Conservation (phyloP, 495 filamentous ascomycete species). For the Talaromyces ruber region DNA sequence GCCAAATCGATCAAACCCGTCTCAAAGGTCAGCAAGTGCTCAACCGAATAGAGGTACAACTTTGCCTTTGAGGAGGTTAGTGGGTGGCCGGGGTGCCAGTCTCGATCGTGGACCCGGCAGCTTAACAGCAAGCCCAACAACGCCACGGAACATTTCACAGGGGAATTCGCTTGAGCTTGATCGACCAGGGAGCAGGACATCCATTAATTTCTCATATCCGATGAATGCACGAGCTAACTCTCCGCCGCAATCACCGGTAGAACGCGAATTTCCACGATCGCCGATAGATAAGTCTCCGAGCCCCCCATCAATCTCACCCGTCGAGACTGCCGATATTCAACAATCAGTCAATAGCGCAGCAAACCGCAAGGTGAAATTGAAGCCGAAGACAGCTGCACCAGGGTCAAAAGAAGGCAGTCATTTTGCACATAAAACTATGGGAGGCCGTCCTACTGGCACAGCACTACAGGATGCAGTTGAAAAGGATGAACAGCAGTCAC, state of each 20-base stretch:
- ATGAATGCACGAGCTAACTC: constrained; percentile 45
- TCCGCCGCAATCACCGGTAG: constrained; percentile 15
- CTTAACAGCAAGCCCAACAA: constrained; percentile 8
- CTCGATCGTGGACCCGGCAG: constrained; percentile 31
- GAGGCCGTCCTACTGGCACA: constrained; percentile 26
- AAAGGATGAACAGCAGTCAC: neutral
- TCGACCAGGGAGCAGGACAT: constrained; percentile 53
- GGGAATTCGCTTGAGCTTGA: constrained; percentile 31
- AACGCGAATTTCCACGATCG: constrained; percentile 9
- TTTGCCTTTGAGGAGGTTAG: constrained; percentile 34
- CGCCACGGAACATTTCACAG: constrained; percentile 9
- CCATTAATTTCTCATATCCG: constrained; percentile 84
- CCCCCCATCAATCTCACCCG: constrained; percentile 10
- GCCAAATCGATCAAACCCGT: constrained; percentile 20
- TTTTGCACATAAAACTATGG: constrained; percentile 25
- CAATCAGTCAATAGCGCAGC: constrained; percentile 34
- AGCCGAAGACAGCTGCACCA: constrained; percentile 27
- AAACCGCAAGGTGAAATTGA: constrained; percentile 46
- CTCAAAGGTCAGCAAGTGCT: constrained; percentile 44
- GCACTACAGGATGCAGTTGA: constrained; percentile 12
- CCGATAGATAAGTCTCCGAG: constrained; percentile 9
- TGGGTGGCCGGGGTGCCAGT: constrained; percentile 31
- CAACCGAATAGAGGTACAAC: constrained; percentile 42
- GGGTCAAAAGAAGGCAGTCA: constrained; percentile 35
- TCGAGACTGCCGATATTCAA: constrained; percentile 23